phyloP scores from a whole-genome alignment of 2,329 filamentous ascomycete genomes.

The Zymoseptoria tritici region DNA sequence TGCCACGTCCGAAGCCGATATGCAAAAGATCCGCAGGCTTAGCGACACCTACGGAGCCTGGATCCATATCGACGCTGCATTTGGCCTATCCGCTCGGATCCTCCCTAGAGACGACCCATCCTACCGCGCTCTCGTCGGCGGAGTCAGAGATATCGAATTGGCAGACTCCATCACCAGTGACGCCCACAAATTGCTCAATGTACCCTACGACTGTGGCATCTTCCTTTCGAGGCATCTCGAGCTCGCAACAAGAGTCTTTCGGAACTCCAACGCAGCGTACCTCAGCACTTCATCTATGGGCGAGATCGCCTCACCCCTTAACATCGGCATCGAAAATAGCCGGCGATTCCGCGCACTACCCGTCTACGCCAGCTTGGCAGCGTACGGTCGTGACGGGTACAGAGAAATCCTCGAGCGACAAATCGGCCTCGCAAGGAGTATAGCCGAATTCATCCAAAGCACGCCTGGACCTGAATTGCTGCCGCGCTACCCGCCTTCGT shows the following conservation, averaged over 20 bases:
- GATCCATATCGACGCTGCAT: constrained; percentile 89
- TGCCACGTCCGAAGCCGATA: constrained; percentile 56
- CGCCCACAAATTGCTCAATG: constrained; percentile 86
- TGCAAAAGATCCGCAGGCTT: constrained; percentile 55
- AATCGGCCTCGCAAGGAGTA: constrained; percentile 59
- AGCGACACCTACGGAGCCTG: constrained; percentile 70
- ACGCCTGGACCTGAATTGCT: constrained; percentile 61
- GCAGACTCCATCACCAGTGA: constrained; percentile 84
- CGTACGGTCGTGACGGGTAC: constrained; percentile 66
- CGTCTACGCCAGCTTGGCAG: constrained; percentile 70
- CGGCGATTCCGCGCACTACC: constrained; percentile 86
- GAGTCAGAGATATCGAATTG: constrained; percentile 61
- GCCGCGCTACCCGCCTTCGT: constrained; percentile 34
- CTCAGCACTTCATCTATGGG: constrained; percentile 43
- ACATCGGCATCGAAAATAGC: constrained; percentile 85
- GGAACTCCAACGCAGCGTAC: constrained; percentile 81
- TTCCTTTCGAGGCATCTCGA: constrained; percentile 65
- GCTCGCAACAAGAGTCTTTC: constrained; percentile 59
- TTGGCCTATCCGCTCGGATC: constrained; percentile 71
- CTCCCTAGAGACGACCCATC: constrained; percentile 47
- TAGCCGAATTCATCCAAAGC: constrained; percentile 57
- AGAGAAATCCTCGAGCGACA: constrained; percentile 63
- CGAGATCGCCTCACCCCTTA: constrained; percentile 68
- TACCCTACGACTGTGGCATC: constrained; percentile 88
- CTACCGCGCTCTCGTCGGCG: constrained; percentile 48